Evolutionary conservation across 2,329 filamentous ascomycete species (phyloP), one percentile per base, ranked within the genome.

Genomic region (Botrytis aclada): DNA sequence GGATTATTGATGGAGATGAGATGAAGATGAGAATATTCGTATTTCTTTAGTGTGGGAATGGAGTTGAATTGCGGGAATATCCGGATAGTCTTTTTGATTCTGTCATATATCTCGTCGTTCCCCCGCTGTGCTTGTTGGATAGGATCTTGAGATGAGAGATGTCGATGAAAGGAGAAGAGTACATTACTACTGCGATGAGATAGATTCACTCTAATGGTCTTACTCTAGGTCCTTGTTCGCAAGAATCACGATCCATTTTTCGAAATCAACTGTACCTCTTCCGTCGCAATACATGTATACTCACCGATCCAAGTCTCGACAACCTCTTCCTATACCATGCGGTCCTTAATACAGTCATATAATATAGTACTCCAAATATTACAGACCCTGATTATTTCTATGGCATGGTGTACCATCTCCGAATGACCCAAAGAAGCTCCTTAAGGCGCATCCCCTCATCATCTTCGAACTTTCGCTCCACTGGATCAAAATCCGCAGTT

Each of bases 1-100:
- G 3, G 4, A 1, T 16, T 4, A 56, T 29, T 3, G 12, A 29
- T 18, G n/a, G 8, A 29, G 1, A 18, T 56, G 0, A n/a, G n/a
- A n/a, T n/a, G 14, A 54, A 29, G 14, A 29, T 29, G 8, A 1
- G 2, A 56, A 8, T 16, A 18, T 18, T 32, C 14, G 18, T 29
- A 2, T 6, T 56, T 29, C 0, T 9, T 56, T 18, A 16, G 3
- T 8, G 18, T 18, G 3, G 0, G 4, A 18, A 56, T 56, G 8
- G n/a, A 29, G 6, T 18, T 3, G 32, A 18, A 18, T 0, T 18
- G 16, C 8, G 1, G 16, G 3, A 29, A 8, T 29, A 29, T 12
- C 51, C 5, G 14, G 51, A 29, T 32, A 56, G 7, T 1, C n/a
- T 32, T 56, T n/a, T 2, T 18, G 14, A 56, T 7, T 18, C 6